These are phyloP conservation scores for Annulohypoxylon moriforme DNA, from an alignment of 495 filamentous ascomycete genomes.

Conservation along the genomic window DNA sequence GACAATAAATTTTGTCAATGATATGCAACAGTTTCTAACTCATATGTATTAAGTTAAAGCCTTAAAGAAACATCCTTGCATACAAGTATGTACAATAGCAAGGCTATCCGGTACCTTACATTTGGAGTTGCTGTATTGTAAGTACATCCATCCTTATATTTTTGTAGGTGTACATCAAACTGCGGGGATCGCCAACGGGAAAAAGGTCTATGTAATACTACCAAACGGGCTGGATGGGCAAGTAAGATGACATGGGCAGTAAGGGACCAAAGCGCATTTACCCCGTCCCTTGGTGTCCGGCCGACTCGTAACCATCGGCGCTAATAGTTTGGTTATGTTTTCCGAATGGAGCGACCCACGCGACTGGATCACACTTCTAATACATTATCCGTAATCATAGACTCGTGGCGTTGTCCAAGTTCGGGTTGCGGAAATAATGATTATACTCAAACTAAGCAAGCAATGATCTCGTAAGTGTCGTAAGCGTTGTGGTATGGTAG, in stretches of 20 bases:
- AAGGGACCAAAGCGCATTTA: constrained; percentile 41
- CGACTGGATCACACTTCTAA: constrained; percentile 38
- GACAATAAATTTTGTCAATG: constrained; percentile 23
- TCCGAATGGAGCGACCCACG: constrained; percentile 37
- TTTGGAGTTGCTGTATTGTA: background rate
- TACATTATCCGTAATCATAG: background rate
- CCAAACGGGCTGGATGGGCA: background rate
- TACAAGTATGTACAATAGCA: background rate
- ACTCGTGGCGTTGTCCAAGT: background rate
- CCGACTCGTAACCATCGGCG: constrained; percentile 30
- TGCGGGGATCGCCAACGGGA: constrained; percentile 28
- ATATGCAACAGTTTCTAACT: background rate
- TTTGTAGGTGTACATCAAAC: constrained; percentile 15
- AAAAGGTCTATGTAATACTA: constrained; percentile 16
- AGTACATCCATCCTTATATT: no score
- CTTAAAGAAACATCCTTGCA: background rate
- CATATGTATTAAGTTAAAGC: background rate
- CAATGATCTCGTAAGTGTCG: constrained; percentile 9
- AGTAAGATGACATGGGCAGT: constrained; percentile 24
- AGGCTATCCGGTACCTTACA: background rate
- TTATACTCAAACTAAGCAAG: background rate
- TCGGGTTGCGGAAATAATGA: constrained; percentile 11
- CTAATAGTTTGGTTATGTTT: constrained; percentile 31
- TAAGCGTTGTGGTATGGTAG: background rate
- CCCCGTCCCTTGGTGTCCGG: constrained; percentile 24